Percentiles rank a stretch among this genome's conserved stretches.
Evolutionary conservation across 1,284 basidiomycete species (phyloP).

Genomic region (Ustilago crameri): DNA sequence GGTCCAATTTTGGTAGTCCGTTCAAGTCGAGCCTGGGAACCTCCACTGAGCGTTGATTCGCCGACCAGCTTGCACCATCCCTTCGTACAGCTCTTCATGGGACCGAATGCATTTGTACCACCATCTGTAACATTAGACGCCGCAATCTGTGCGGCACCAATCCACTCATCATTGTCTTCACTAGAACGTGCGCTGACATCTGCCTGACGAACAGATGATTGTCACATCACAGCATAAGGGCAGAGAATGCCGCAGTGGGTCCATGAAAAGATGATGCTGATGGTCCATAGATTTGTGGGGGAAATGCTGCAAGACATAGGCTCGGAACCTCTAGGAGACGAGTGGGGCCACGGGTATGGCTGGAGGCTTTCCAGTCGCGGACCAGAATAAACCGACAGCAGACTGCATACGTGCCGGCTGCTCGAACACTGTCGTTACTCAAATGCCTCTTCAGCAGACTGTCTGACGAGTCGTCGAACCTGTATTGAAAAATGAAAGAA

Average conservation of each 20-base stretch:
- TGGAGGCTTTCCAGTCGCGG: background rate
- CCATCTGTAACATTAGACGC: constrained; percentile 42
- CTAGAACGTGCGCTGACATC: background rate
- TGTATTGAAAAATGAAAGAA: background rate
- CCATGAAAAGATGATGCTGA: constrained; percentile 4
- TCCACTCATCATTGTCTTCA: constrained; percentile 7
- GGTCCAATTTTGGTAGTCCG: constrained; percentile 44
- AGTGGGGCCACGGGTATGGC: background rate
- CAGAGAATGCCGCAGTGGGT: background rate
- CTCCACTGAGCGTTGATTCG: constrained; percentile 24
- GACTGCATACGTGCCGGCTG: background rate
- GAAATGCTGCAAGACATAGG: background rate
- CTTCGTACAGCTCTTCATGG: constrained; percentile 7
- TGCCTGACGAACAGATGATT: background rate
- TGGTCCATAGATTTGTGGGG: constrained; percentile 14
- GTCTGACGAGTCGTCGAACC: constrained; percentile 64
- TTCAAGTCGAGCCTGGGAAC: constrained; percentile 42
- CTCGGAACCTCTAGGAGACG: background rate
- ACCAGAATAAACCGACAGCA: background rate
- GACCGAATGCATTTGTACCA: constrained; percentile 17
- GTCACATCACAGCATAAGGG: background rate
- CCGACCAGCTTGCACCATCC: background rate
- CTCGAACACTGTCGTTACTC: constrained; percentile 16
- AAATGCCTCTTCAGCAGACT: constrained; percentile 64
- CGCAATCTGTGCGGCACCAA: constrained; percentile 5